Conservation (phyloP, 164 flowering plant genomes). For the Tetracentron sinense region DNA sequence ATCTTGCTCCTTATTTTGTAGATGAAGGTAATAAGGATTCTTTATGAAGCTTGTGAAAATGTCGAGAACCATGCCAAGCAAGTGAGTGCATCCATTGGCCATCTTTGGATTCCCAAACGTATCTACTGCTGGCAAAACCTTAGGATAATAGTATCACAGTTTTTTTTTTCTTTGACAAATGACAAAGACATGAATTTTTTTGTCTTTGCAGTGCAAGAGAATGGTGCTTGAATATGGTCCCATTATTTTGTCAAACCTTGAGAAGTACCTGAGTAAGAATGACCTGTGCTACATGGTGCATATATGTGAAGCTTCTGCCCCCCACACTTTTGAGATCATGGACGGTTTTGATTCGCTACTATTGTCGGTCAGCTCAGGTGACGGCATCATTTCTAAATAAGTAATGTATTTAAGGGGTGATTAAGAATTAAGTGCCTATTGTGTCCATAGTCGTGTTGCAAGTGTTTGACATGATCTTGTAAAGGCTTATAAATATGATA, state of each 20-base stretch:
- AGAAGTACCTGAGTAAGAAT: slow-evolving; percentile 13
- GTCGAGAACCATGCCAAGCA: slow-evolving; percentile 12
- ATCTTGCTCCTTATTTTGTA: slow-evolving; percentile 1
- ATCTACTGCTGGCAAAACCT: neutral
- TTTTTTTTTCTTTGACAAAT: neutral
- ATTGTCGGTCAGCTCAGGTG: neutral
- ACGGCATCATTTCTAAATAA: neutral
- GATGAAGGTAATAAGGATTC: slow-evolving; percentile 17
- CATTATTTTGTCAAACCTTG: slow-evolving; percentile 17
- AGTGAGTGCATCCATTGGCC: slow-evolving; percentile 12
- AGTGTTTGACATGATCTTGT: no score
- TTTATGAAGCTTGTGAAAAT: slow-evolving; percentile 20
- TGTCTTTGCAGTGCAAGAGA: slow-evolving; percentile 23
- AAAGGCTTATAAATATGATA: no score
- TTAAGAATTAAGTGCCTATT: no score
- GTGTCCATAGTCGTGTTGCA: no score
- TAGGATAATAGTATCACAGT: neutral
- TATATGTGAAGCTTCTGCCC: slow-evolving; percentile 10
- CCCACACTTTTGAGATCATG: neutral
- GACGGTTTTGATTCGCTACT: neutral
- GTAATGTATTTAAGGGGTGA: neutral
- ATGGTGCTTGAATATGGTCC: slow-evolving; percentile 23
- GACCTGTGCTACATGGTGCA: slow-evolving; percentile 18
- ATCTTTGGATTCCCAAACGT: neutral
- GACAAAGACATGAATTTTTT: neutral